Evolutionary conservation across 306 rosid species (phyloP), one percentile per base, ranked within the genome.

Genomic region (Coriaria nepalensis): DNA sequence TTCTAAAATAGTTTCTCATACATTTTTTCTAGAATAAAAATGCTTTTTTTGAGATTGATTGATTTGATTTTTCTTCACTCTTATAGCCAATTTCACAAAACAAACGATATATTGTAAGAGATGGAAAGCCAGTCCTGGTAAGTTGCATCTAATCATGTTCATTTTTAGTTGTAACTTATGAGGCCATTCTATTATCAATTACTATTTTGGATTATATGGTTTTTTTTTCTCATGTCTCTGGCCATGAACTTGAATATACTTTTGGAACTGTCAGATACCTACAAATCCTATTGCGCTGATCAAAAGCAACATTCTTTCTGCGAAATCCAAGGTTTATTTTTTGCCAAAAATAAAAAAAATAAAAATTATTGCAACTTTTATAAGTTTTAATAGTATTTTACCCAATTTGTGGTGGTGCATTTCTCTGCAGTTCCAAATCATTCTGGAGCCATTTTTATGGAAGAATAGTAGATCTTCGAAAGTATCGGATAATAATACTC

Each of bases 381-480:
- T 8, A 2, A 8, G 4, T 7, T 43, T 10, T 2, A 43, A 32
- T 13, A 6, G 10, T 9, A 36, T 6, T 57, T 29, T 47, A 37
- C 8, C 40, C 40, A 11, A 4, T 47, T n/a, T 29, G 49, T 45
- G 9, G 6, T 2, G 37, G 35, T 48, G 41, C 56, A 45, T 65
- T 61, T 74, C 44, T 50, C 68, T 76, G 81, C 93, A 88, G 97
- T 69, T 84, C 45, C 80, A 47, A 54, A 20, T 90, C 46, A 56
- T 90, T 74, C 72, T 84, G 53, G 97, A 90, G 73, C 95, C 97
- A 62, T 73, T 78, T 72, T 46, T 77, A 75, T 81, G 97, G 97
- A 81, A 78, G 70, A 71, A 61, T 53, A 60, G 45, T 40, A 47
- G 43, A 65, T 47, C 82, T 20, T 68, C 83, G 9, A 55, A 47